Evolutionary conservation across 2,329 filamentous ascomycete species (phyloP).

Genomic region (Stemphylium beticola): DNA sequence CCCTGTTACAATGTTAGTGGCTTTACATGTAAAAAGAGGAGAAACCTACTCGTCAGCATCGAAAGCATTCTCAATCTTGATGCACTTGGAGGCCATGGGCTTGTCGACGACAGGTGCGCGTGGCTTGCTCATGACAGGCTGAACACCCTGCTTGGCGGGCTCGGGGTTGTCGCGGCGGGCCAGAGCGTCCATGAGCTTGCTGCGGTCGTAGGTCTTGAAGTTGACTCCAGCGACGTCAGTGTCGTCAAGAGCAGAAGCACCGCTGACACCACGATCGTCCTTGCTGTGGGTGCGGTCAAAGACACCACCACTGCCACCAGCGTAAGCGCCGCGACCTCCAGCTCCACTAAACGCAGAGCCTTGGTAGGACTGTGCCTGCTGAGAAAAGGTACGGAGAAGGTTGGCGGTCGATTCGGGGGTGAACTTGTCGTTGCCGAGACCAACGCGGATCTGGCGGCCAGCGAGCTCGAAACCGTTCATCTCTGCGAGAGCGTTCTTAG

Average conservation of each 20-base stretch:
- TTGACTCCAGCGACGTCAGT: slow-evolving; percentile 98
- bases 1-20: slow-evolving; percentile 32
- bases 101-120: slow-evolving; percentile 80
- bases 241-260: slow-evolving; percentile 94
- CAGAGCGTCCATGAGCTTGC: slow-evolving; percentile 98
- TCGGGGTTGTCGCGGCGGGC: slow-evolving; percentile 83
- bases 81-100: slow-evolving; percentile 88
- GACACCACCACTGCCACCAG: slow-evolving; percentile 70
- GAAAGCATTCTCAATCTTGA: slow-evolving; percentile 95
- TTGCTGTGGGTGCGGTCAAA: slow-evolving; percentile 91
- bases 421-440: slow-evolving; percentile 99
- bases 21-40: background rate
- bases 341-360: slow-evolving; percentile 90
- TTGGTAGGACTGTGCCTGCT: slow-evolving; percentile 68
- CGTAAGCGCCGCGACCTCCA: slow-evolving; percentile 83
- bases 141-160: slow-evolving; percentile 47
- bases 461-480: slow-evolving; percentile 99
- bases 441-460: slow-evolving; percentile 95
- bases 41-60: slow-evolving; percentile 80
- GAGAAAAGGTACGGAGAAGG: slow-evolving; percentile 88
- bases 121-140: slow-evolving; percentile 66
- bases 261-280: slow-evolving; percentile 85
- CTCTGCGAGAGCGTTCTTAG: slow-evolving; percentile 93
- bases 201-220: slow-evolving; percentile 99
- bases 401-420: slow-evolving; percentile 95